These are phyloP conservation scores for Crucibulum laeve DNA, from an alignment of 768 basidiomycete species.

Conservation along the genomic window DNA sequence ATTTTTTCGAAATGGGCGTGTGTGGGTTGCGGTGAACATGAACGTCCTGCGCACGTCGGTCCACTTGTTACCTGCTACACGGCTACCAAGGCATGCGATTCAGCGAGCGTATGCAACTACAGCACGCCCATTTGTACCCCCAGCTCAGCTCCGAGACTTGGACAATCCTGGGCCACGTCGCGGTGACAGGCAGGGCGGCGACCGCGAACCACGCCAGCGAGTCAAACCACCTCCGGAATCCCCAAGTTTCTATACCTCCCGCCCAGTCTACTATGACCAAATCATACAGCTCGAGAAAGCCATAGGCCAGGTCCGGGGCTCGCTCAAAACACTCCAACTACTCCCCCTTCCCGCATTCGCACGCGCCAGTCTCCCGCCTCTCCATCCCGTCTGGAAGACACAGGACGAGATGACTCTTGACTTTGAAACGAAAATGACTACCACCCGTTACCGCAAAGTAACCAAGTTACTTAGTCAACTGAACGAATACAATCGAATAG, in stretches of 20 bases:
- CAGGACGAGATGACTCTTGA: conserved; percentile 52
- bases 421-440: conserved; percentile 59
- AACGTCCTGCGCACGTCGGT: conserved; percentile 18
- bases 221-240: conserved; percentile 46
- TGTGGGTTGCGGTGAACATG: no score
- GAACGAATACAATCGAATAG: conserved; percentile 56
- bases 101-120: no score
- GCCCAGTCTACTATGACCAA: conserved; percentile 70
- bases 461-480: conserved; percentile 61
- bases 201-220: conserved; percentile 2
- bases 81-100: no score
- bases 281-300: conserved; percentile 63
- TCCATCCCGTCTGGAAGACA: conserved; percentile 66
- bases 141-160: conserved; percentile 21
- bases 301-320: conserved; percentile 48
- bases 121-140: conserved; percentile 29
- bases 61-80: no score
- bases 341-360: conserved; percentile 77
- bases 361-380: conserved; percentile 49
- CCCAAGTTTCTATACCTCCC: conserved; percentile 82
- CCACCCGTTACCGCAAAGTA: conserved; percentile 66
- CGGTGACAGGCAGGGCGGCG: conserved; percentile 4
- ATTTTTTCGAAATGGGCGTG: conserved; percentile 1
- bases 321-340: conserved; percentile 62
- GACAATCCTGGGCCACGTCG: neutral